Percentiles rank a stretch among this genome's conserved stretches.
Evolutionary conservation across 208 protist species (phyloP).

Genomic region (Leishmania major): DNA sequence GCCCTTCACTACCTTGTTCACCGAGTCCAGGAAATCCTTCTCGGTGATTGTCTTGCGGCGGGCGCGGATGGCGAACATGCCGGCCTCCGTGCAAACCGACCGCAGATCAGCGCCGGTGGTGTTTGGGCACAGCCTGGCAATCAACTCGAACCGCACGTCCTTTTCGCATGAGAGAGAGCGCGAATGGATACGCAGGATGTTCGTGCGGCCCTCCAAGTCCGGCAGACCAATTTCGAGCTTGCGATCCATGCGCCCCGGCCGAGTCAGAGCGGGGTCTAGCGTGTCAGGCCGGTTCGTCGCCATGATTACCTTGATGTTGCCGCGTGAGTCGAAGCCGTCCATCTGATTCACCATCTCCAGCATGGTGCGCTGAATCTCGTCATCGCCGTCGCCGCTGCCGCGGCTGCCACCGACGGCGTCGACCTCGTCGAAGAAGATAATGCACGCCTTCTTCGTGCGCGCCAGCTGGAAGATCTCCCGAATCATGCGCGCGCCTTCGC

Average conservation of each 20-base stretch:
- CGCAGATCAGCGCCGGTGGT: constrained; percentile 98
- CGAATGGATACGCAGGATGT: constrained; percentile 99
- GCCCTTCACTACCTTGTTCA: constrained; percentile 99
- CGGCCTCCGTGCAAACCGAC: constrained; percentile 99
- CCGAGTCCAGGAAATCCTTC: constrained; percentile 99
- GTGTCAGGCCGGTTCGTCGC: constrained; percentile 99
- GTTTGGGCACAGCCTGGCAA: constrained; percentile 99
- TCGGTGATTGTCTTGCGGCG: constrained; percentile 99
- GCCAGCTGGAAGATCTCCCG: constrained; percentile 99
- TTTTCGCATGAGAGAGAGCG: constrained; percentile 97
- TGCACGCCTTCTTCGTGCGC: constrained; percentile 98
- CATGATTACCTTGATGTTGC: constrained; percentile 99
- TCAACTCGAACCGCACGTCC: constrained; percentile 98
- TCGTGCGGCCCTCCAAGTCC: constrained; percentile 97
- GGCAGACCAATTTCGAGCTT: constrained; percentile 99
- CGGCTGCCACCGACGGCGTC: constrained; percentile 98
- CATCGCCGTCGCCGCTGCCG: constrained; percentile 95
- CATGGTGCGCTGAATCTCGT: constrained; percentile 99
- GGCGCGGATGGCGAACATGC: constrained; percentile 99
- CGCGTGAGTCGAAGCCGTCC: constrained; percentile 99
- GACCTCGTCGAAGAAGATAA: constrained; percentile 99
- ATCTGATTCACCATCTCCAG: constrained; percentile 99
- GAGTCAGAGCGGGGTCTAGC: constrained; percentile 99
- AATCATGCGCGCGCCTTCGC: constrained; percentile 99
- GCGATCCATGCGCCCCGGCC: constrained; percentile 99